Conservation (phyloP, 164 flowering plant species). For the Santalum album region DNA sequence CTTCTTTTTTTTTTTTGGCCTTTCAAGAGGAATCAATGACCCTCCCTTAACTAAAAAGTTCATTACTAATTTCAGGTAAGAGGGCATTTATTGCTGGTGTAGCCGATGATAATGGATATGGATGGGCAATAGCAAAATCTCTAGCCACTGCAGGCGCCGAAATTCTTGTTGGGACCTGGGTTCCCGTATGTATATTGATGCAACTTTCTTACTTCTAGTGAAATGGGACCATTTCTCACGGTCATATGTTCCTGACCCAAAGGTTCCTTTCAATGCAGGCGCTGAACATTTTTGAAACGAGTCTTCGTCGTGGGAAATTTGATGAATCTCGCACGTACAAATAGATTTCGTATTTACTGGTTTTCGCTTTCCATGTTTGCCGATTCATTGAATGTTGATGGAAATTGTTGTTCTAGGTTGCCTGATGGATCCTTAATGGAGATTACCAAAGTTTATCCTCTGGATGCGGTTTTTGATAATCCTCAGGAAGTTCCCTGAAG, state of each 20-base stretch:
- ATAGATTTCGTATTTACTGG: conserved; percentile 14
- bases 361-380: no score
- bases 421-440: conserved; percentile 97
- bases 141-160: conserved; percentile 99
- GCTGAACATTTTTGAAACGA: conserved; percentile 82
- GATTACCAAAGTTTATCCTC: conserved; percentile 74
- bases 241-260: no score
- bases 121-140: conserved; percentile 99
- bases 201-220: no score
- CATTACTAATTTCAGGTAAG: conserved; percentile 44
- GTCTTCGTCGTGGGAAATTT: conserved; percentile 91
- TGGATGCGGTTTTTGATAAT: conserved; percentile 89
- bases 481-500: conserved; percentile 95
- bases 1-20: neutral
- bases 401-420: conserved; percentile 32
- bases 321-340: conserved; percentile 78
- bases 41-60: neutral
- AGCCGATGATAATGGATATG: conserved; percentile 97
- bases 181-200: conserved; percentile 60
- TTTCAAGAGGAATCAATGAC: no score
- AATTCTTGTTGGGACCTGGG: conserved; percentile 97
- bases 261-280: conserved; percentile 36
- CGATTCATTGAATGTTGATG: neutral
- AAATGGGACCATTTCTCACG: no score
- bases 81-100: conserved; percentile 94